Evolutionary conservation across 2,329 filamentous ascomycete species (phyloP), one percentile per base, ranked within the genome.

Genomic region (Graphiopsis chlorocephala): DNA sequence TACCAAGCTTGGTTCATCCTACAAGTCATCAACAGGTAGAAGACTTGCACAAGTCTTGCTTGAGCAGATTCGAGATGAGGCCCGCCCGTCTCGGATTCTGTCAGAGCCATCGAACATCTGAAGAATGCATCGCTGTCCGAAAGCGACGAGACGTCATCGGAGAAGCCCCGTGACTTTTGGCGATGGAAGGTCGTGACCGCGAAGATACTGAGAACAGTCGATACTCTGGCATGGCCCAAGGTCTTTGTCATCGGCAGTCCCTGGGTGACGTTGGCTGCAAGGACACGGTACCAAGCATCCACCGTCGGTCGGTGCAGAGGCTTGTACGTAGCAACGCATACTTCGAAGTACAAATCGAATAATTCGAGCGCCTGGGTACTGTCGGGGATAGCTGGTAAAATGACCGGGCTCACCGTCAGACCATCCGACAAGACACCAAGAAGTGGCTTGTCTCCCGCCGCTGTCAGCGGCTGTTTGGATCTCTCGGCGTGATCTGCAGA

Each of bases 271-370:
- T 53, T 52, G 17, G 26, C 10, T 48, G 31, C 38, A 35, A 63
- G 20, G 28, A 31, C 52, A 12, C 42, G 53, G 20, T 74, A 69
- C 83, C 84, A 86, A 0, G 67, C 60, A 59, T 84, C 80, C 0
- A 85, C 81, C 2, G 81, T 83, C 0, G 83, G 82, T 0, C 84
- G 77, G 69, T 87, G 84, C 23, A 88, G 70, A 64, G 87, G 85
- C 3, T 85, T 81, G 68, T 87, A 86, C 0, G 85, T 88, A 0
- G 85, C 84, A 23, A 86, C 84, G 7, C 84, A 85, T 64, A 84
- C 85, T 55, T 87, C 85, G 66, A 88, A 88, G 62, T 87, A 88
- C 7, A 85, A 76, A 8, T 79, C 77, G 4, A 87, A 74, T 2
- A 86, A 70, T 25, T 80, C 78, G 72, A 76, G 61, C 35, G 80